Base-by-base conservation (phyloP, 139 green algal genomes). In the Chlorella sorokiniana region DNA sequence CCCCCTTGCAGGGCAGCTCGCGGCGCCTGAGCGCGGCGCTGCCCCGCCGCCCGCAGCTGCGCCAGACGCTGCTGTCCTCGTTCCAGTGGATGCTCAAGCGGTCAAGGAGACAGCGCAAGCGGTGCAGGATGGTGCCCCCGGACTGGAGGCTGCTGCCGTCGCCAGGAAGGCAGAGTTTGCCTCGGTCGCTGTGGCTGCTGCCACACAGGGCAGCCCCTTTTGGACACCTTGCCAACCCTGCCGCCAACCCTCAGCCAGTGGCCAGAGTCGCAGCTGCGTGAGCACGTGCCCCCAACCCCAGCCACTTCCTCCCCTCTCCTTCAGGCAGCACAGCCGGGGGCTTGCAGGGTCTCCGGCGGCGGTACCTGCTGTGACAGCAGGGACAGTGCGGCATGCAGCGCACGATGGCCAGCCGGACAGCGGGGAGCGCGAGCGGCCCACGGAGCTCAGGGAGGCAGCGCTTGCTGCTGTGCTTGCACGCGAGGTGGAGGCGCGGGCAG, bases 241-340 rank as follows among this genome's bases (percentile, higher is more conserved):
- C 52, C 29, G 52, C 73, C 54, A 0, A 37, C 54, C 20, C 54
- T 54, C 52, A 79, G 73, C 73, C 73, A 79, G 73, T 79, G 59
- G 37, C 73, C 54, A 25, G 54, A 69, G 33, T 69, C 73, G 4
- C 9, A 51, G 54, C 54, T 69, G 38, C 73, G 37, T 0, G 73
- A 79, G 73, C 54, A 27, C 4, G 73, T 79, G 37, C 73, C 73
- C 4, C 73, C 73, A 35, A 79, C 73, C 3, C 73, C 73, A 16
- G 37, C 38, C 48, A 11, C 48, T 56, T 56, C 16, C 14, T 25
- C 48, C 11, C 48, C 48, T 56, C 16, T 56, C 48, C n/a, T n/a
- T n/a, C n/a, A n/a, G n/a, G n/a, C n/a, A n/a, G n/a, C n/a, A n/a
- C n/a, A n/a, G n/a, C n/a, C n/a, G n/a, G n/a, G n/a, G n/a, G n/a